Base-by-base conservation (phyloP, 192 early-diverging fungal genomes). In the Ramicandelaber brevisporus region DNA sequence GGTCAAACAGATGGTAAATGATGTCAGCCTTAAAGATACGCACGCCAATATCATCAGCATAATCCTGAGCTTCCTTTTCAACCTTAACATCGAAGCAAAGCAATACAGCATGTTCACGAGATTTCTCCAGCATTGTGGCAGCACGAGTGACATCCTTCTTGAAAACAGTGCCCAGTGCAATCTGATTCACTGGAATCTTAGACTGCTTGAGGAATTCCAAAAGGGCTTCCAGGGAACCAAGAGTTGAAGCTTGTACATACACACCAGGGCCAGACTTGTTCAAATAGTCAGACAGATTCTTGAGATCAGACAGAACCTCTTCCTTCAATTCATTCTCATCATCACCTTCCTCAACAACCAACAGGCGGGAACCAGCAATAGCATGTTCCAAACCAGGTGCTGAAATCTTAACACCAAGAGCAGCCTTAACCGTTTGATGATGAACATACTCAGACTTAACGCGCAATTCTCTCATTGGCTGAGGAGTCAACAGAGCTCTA, bases 1-100 rank as follows among this genome's bases (percentile, higher is more conserved):
- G 48, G 47, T 98, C 92, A 45, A 92, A 95, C 72, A 98, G 61
- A 42, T 92, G 88, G 56, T 98, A 98, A 88, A 98, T 98, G 44
- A 95, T 90, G 42, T 98, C 86, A 17, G 92, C 92, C 35, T 65
- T 70, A 57, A 92, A 98, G 15, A 98, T 58, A 50, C 69, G 80
- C 33, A 98, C 63, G 21, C 88, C 88, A 22, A 79, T 26, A 28
- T 89, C 76, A 10, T 92, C 72, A 0, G 93, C 93, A 60, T 87
- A 44, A 17, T 86, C 70, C 48, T 72, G 61, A 0, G 87, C 89
- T 6, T 98, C 93, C 39, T 61, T 68, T 21, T 81, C 80, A 14
- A 85, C 55, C 57, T 78, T 85, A 50, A 85, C 79, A 52, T 84
- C 78, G 46, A 83, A 79, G 54, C 73, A 78, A n/a, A 83, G 53